Evolutionary conservation across 768 basidiomycete genomes (phyloP).

Genomic region (Boletus rubropictus): DNA sequence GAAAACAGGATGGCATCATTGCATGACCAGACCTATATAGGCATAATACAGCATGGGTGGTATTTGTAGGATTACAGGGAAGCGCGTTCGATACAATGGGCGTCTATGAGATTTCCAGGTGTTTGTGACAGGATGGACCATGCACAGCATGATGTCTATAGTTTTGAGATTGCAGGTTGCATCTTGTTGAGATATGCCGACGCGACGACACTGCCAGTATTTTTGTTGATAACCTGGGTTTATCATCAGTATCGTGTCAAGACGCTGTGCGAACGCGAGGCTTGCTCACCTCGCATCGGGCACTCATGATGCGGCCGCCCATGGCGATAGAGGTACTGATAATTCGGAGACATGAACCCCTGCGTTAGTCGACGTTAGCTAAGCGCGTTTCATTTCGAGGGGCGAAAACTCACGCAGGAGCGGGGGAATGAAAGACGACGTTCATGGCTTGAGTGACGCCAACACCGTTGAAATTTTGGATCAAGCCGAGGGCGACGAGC

Average conservation of each 20-base stretch:
- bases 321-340: slow-evolving; percentile 60
- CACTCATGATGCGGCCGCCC: slow-evolving; percentile 65
- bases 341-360: slow-evolving; percentile 55
- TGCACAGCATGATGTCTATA: slow-evolving; percentile 28
- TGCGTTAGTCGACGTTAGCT: slow-evolving; percentile 22
- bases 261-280: neutral
- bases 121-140: slow-evolving; percentile 3
- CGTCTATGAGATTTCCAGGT: slow-evolving; percentile 16
- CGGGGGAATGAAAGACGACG: slow-evolving; percentile 64
- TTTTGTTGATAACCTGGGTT: slow-evolving; percentile 52
- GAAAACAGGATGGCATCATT: slow-evolving; percentile 6
- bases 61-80: slow-evolving; percentile 18
- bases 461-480: slow-evolving; percentile 59
- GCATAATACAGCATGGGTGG: slow-evolving; percentile 21
- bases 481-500: slow-evolving; percentile 58
- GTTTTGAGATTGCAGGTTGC: slow-evolving; percentile 52
- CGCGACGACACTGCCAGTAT: slow-evolving; percentile 52
- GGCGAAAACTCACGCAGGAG: slow-evolving; percentile 43
- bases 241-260: slow-evolving; percentile 1
- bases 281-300: slow-evolving; percentile 58
- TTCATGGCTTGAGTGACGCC: slow-evolving; percentile 72
- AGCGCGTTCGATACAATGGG: slow-evolving; percentile 19
- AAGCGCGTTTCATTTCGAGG: slow-evolving; percentile 2
- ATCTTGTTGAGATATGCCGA: slow-evolving; percentile 69
- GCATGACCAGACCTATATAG: slow-evolving; percentile 1